Percentiles rank a stretch among this genome's conserved stretches.
Conservation (phyloP, 352 stramenopile species). For the Pythium folliculosum region DNA sequence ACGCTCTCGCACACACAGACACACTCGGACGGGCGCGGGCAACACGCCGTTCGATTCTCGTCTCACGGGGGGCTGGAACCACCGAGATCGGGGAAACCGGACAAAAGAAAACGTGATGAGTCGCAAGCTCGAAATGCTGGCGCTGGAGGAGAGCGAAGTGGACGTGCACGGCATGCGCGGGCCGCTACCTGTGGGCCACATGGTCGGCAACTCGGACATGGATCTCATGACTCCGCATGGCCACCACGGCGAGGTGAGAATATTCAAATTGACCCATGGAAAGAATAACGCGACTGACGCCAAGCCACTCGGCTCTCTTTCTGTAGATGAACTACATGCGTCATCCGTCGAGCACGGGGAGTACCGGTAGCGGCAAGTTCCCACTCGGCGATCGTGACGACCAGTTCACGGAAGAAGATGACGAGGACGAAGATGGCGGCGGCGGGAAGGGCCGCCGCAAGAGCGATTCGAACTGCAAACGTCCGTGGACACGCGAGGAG, state of each 20-base stretch:
- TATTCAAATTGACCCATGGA: background rate
- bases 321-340: slow-evolving; percentile 33
- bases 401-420: slow-evolving; percentile 70
- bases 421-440: slow-evolving; percentile 68
- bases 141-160: slow-evolving; percentile 40
- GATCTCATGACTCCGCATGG: slow-evolving; percentile 32
- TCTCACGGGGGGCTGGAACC: too few species aligned
- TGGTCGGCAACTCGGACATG: slow-evolving; percentile 30
- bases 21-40: background rate
- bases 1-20: background rate
- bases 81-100: background rate
- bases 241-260: slow-evolving; percentile 20
- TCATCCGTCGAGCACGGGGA: slow-evolving; percentile 27
- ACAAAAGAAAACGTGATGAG: slow-evolving; percentile 44
- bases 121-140: slow-evolving; percentile 70
- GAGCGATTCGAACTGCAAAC: slow-evolving; percentile 85
- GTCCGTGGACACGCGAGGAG: slow-evolving; percentile 85
- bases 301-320: background rate
- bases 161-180: slow-evolving; percentile 37
- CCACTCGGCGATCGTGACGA: slow-evolving; percentile 39
- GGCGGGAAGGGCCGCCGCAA: slow-evolving; percentile 43
- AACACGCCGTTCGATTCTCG: too few species aligned
- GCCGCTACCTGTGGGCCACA: slow-evolving; percentile 30
- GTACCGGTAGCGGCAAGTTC: slow-evolving; percentile 22
- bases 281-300: background rate